phyloP scores from a whole-genome alignment of 192 early-diverging fungal genomes.

The Coemansia sp. region DNA sequence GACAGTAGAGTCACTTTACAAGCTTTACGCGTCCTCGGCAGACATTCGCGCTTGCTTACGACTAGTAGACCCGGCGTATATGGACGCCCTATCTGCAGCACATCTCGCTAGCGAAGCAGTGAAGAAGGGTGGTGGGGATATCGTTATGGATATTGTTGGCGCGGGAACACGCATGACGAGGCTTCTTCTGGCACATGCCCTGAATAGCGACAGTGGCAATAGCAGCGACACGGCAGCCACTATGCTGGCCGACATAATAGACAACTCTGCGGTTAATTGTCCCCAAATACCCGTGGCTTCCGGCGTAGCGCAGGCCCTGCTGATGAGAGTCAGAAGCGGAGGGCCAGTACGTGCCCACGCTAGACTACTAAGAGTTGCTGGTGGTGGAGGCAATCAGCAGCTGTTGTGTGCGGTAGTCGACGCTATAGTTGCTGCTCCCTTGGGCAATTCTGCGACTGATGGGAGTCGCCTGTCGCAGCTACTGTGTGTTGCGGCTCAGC shows the following conservation, averaged over 20 bases:
- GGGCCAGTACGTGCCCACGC: neutral
- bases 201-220: neutral
- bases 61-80: constrained; percentile 30
- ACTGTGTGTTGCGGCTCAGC: constrained; percentile 15
- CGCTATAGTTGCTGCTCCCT: constrained; percentile 7
- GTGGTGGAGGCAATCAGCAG: neutral
- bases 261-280: constrained; percentile 11
- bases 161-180: constrained; percentile 16
- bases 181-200: constrained; percentile 2
- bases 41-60: constrained; percentile 39
- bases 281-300: neutral
- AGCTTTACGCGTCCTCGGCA: constrained; percentile 12
- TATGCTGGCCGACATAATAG: constrained; percentile 22
- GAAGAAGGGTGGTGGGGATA: neutral
- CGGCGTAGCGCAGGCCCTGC: neutral
- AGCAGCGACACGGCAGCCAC: constrained; percentile 14
- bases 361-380: neutral
- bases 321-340: constrained; percentile 2
- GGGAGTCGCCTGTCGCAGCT: constrained; percentile 11
- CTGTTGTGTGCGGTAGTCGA: neutral
- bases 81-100: constrained; percentile 16
- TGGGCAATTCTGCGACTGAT: too few species aligned
- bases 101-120: neutral
- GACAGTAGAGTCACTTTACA: neutral
- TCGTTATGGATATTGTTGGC: neutral